These are phyloP conservation scores for Lichenothelia convexa DNA, from an alignment of 495 filamentous ascomycete genomes.

Conservation along the genomic window DNA sequence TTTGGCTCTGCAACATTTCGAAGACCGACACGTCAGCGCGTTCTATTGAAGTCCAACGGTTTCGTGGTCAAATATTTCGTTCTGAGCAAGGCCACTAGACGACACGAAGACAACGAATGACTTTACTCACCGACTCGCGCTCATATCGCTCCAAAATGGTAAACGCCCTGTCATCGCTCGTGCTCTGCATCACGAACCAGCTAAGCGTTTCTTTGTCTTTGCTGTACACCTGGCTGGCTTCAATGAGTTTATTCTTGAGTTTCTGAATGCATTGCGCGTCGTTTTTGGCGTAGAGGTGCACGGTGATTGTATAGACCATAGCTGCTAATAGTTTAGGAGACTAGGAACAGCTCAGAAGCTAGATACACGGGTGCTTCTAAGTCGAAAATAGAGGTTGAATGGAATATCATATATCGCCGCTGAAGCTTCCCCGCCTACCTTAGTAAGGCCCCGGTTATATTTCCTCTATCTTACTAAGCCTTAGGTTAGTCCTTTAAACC, in stretches of 20 bases:
- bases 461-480: no score
- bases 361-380: no score
- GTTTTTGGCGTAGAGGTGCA: constrained; percentile 46
- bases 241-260: constrained; percentile 46
- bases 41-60: no score
- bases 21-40: constrained; percentile 6
- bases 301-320: constrained; percentile 40
- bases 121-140: constrained; percentile 31
- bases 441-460: no score
- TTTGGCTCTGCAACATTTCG: constrained; percentile 25
- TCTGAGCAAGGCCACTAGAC: no score
- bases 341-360: no score
- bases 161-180: constrained; percentile 43
- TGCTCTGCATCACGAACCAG: constrained; percentile 43
- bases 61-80: no score
- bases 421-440: no score
- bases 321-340: no score
- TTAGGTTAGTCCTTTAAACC: no score
- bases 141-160: constrained; percentile 52
- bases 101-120: constrained; percentile 3
- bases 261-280: constrained; percentile 39
- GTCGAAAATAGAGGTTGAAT: no score
- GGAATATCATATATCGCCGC: no score
- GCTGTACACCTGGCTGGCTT: constrained; percentile 44
- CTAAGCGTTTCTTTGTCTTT: constrained; percentile 47